Evolutionary conservation across 305 asterid genomes (phyloP), one percentile per base, ranked within the genome.

Genomic region (Rubia balearica): DNA sequence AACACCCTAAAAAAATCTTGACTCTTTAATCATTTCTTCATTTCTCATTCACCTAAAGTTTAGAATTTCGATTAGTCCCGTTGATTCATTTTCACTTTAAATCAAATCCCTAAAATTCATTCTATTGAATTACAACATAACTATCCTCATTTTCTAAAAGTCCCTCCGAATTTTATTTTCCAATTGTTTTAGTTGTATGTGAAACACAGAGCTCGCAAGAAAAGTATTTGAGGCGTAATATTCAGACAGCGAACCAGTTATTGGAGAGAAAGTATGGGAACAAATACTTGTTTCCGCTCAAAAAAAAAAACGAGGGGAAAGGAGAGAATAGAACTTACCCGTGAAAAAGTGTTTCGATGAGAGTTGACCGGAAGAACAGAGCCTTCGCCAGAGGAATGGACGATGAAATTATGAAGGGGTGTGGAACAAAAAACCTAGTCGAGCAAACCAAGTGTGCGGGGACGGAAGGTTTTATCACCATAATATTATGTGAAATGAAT

Each of bases 391-490:
- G 68, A 65, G 30, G 27, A 7, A 41, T 43, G 16, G 72, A 27
- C 27, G 30, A 30, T 38, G 59, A 17, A 38, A 49, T 59, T 38
- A 72, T 60, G 63, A 62, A 61, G 36, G 13, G 17, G 24, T 36
- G 59, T 51, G 33, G 46, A 42, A 66, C 8, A 24, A 43, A 73
- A 64, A 74, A 74, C 74, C 78, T 68, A 60, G 69, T 17, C 40
- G 69, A 21, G 33, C 46, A 38, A 36, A n/a, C 6, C 46, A 2
- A 24, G 6, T 57, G 42, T 60, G 46, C 30, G 72, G 22, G 66
- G 41, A 65, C 43, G 36, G 77, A 74, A 33, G 1, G 36, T 61
- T 61, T 48, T 48, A 68, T 74, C 55, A 24, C 43, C 30, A 3
- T 33, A 33, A 33, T 33, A 3, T 33, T 33, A 33, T 0, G 0